Evolutionary conservation across 441 rosid genomes (phyloP), one percentile per base, ranked within the genome.

Genomic region (Adansonia rubrostipa): DNA sequence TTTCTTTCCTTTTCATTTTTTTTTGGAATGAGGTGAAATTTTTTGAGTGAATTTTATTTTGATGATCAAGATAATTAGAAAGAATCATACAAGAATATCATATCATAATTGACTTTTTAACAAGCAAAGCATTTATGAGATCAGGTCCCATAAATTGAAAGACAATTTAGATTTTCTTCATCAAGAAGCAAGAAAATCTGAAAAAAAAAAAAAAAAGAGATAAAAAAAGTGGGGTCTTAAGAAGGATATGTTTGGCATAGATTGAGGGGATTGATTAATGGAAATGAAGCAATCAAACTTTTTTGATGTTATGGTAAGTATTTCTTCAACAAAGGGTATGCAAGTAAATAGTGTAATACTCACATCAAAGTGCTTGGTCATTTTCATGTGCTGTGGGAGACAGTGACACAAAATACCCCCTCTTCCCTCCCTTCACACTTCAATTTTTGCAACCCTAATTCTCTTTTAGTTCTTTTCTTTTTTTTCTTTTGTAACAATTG

Each of bases 321-420:
- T 3, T 53, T 64, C 72, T 22, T 78, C 57, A 20, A 61, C 51
- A 63, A 78, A 64, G 62, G 48, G 67, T 10, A 24, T 44, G 71
- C 53, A 54, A 56, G 33, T 28, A 28, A 28, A 28, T 28, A 28
- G 33, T 28, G 60, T 17, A 44, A 57, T 56, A 42, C 14, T 44
- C 77, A 64, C 42, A 42, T n/a, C 73, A 24, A 64, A 64, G 60
- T 20, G 72, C 24, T 63, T 63, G 67, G 67, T 47, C 75, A 28
- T n/a, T 77, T 53, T 65, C 81, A 42, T 71, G 54, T 51, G 53
- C 64, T 71, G 80, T 60, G 76, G 80, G 33, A 28, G 71, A 71
- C 56, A 78, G 0, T 48, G 53, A 50, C 56, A 50, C 42, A 28
- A 47, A 33, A 47, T 48, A 47, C 19, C 66, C 33, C 33, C 33